Percentiles rank a stretch among this genome's conserved stretches.
Evolutionary conservation across 352 stramenopile species (phyloP).

Genomic region (Aphanomyces invadans): DNA sequence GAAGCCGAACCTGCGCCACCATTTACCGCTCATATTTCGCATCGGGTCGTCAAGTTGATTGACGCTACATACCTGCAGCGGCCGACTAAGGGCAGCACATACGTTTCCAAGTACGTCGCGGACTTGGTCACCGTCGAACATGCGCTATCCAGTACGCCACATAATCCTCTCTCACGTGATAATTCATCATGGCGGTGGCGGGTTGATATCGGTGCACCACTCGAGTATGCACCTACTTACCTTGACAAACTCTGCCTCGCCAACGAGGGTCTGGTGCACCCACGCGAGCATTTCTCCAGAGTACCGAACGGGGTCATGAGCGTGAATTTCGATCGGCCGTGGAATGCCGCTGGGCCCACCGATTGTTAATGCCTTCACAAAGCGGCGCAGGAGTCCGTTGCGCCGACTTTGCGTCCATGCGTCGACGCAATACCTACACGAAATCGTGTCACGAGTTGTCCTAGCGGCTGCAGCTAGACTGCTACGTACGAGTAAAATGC

Average conservation of each 20-base stretch:
- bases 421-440: slow-evolving; percentile 72
- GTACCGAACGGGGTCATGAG: slow-evolving; percentile 81
- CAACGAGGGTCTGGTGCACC: slow-evolving; percentile 76
- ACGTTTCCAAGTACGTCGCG: slow-evolving; percentile 45
- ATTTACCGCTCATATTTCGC: background rate
- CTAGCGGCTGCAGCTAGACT: too few relatives aligned
- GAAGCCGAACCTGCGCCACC: slow-evolving; percentile 37
- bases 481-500: slow-evolving; percentile 80
- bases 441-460: slow-evolving; percentile 2
- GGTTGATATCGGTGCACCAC: too few relatives aligned
- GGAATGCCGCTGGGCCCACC: slow-evolving; percentile 64
- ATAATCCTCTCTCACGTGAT: too few relatives aligned
- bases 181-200: too few relatives aligned
- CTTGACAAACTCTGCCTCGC: slow-evolving; percentile 73
- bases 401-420: slow-evolving; percentile 45
- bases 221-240: too few relatives aligned
- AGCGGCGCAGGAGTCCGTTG: slow-evolving; percentile 55
- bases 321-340: slow-evolving; percentile 81
- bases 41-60: too few relatives aligned
- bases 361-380: slow-evolving; percentile 68
- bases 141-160: background rate
- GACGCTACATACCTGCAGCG: slow-evolving; percentile 29
- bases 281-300: slow-evolving; percentile 85
- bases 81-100: slow-evolving; percentile 52
- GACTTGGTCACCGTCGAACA: slow-evolving; percentile 50